Evolutionary conservation across 192 early-diverging fungal genomes (phyloP), one percentile per base, ranked within the genome.

Genomic region (Pilaira anomala): DNA sequence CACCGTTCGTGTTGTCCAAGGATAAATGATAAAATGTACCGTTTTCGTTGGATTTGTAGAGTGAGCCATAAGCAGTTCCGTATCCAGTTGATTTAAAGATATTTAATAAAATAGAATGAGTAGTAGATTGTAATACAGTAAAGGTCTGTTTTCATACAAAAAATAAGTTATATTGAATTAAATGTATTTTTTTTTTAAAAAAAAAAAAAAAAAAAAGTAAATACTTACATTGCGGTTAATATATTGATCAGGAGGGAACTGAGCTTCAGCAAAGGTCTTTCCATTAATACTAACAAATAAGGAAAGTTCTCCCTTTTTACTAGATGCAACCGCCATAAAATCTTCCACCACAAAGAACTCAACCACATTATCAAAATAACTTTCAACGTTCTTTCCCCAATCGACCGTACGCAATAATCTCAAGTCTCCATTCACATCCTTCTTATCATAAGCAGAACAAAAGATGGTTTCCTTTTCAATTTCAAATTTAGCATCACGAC

Each of bases 21-120:
- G 87, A 83, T 22, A 81, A 64, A 45, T 87, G 85, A 76, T 86
- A 98, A 72, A 80, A 88, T 8, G 86, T 85, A 42, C 92, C 94
- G 51, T 95, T 86, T 48, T 79, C 80, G 74, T 95, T 93, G 50
- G 93, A 94, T 61, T 92, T 93, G 78, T 95, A 94, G 13, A 99
- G 77, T 3, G 72, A 72, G 9, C 93, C 93, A 66, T 79, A 81
- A 60, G 91, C 88, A 16, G 52, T 60, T 13, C 74, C 78, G 14
- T 18, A 26, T 5, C 46, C 63, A 29, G 71, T 68, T 13, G 85
- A 84, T 42, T 80, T 79, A 48, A 90, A 83, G 14, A 92, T 85
- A 62, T 96, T 90, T 8, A 99, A 58, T 19, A 98, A 79, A 7
- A 96, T 72, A 13, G 83, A 74, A 26, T 88, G 91, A 0, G 90